Evolutionary conservation across 345 rosid species (phyloP).

Genomic region (Barbarea vulgaris): DNA sequence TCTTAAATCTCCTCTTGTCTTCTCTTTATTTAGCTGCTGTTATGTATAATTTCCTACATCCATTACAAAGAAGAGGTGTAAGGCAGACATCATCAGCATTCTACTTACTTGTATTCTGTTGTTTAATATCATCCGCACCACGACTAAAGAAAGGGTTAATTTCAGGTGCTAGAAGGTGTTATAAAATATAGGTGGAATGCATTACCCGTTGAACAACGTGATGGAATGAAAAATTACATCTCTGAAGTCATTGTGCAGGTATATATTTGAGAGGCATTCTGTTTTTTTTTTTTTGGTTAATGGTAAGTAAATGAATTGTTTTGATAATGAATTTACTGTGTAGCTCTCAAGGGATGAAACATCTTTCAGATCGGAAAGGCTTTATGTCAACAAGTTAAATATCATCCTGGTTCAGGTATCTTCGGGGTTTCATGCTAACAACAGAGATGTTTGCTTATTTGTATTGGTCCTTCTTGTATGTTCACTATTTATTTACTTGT

Average conservation of each 20-base stretch:
- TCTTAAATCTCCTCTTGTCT: neutral
- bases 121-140: neutral
- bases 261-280: neutral
- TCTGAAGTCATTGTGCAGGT: constrained; percentile 99
- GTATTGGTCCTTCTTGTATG: neutral
- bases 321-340: constrained; percentile 1
- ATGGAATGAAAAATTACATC: constrained; percentile 98
- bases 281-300: neutral
- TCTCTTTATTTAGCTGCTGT: neutral
- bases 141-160: neutral
- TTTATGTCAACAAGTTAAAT: constrained; percentile 94
- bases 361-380: constrained; percentile 80
- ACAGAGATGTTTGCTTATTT: neutral
- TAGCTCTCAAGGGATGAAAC: constrained; percentile 88
- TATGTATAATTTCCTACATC: neutral
- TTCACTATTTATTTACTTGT: constrained; percentile 10
- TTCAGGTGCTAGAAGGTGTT: constrained; percentile 95
- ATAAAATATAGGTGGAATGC: constrained; percentile 99
- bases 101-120: neutral
- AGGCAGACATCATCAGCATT: neutral
- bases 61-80: neutral
- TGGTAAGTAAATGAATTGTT: neutral
- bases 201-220: constrained; percentile 89
- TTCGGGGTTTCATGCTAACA: constrained; percentile 9
- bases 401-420: constrained; percentile 89